Evolutionary conservation across 192 early-diverging fungal species (phyloP).

Genomic region (Backusella circina): DNA sequence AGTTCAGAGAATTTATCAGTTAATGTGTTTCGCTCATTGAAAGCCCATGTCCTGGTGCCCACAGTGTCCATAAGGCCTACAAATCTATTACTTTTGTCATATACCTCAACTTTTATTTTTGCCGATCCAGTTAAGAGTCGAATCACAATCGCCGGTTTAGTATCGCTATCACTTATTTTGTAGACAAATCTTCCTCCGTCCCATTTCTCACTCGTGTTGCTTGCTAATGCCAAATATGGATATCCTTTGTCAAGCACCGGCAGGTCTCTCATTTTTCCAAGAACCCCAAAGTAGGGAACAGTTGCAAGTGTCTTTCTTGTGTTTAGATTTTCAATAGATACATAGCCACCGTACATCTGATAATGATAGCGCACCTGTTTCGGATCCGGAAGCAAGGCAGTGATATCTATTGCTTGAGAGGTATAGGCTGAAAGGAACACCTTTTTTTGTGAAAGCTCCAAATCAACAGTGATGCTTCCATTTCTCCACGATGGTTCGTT

Average conservation of each 20-base stretch:
- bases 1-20: neutral
- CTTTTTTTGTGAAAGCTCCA: neutral
- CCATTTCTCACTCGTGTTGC: neutral
- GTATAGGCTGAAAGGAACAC: constrained; percentile 12
- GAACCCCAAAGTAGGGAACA: constrained; percentile 49
- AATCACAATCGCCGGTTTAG: constrained; percentile 34
- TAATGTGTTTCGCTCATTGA: constrained; percentile 16
- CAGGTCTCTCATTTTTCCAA: constrained; percentile 40
- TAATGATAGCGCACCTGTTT: constrained; percentile 22
- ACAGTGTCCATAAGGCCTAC: neutral
- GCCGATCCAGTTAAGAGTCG: constrained; percentile 20
- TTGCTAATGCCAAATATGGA: constrained; percentile 8
- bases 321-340: constrained; percentile 23
- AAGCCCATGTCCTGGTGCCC: neutral
- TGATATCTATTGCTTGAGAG: constrained; percentile 3
- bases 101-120: constrained; percentile 6
- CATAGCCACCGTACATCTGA: constrained; percentile 43
- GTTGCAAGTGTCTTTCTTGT: constrained; percentile 15
- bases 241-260: constrained; percentile 32
- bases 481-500: neutral
- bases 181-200: neutral
- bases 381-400: constrained; percentile 16
- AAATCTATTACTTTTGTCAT: neutral
- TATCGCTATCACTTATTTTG: constrained; percentile 29
- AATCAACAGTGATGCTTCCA: constrained; percentile 1